These are phyloP conservation scores for Suhomyces sp. DNA, from an alignment of 805 yeast genomes.

Conservation along the genomic window DNA sequence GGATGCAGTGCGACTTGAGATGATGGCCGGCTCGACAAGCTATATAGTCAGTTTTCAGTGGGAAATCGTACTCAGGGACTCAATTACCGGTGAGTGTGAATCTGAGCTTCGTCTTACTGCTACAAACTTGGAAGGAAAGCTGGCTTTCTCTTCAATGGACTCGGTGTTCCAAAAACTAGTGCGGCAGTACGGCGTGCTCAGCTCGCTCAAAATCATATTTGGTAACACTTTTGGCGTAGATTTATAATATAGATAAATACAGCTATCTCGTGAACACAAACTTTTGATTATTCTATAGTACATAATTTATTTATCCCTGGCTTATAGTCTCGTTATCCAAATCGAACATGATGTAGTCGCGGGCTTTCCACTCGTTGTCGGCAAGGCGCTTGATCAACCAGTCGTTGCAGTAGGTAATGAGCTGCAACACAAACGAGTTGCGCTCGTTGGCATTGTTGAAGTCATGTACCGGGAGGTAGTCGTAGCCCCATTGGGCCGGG, in stretches of 20 bases:
- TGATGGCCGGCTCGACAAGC: conserved; percentile 1
- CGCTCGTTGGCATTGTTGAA: conserved; percentile 33
- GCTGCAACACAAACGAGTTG: conserved; percentile 22
- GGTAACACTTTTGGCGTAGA: conserved; percentile 14
- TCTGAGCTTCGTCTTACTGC: conserved; percentile 14
- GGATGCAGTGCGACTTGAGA: conserved; percentile 15
- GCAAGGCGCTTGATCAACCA: conserved; percentile 16
- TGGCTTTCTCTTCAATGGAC: conserved; percentile 11
- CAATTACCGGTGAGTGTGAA: conserved; percentile 23
- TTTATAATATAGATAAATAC: not conserved
- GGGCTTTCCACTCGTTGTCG: conserved; percentile 1
- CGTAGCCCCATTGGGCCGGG: conserved; percentile 15
- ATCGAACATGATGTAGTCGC: conserved; percentile 21
- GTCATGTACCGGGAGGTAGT: conserved; percentile 32
- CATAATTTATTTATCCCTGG: not conserved
- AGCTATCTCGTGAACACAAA: not conserved
- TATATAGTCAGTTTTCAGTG: conserved; percentile 17
- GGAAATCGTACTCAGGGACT: conserved; percentile 22
- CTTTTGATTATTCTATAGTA: not conserved
- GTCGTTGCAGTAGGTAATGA: conserved; percentile 25
- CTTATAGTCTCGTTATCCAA: conserved; percentile 19
- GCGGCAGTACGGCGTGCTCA: conserved; percentile 23
- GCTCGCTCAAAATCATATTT: conserved; percentile 23
- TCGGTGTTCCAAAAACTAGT: conserved; percentile 20
- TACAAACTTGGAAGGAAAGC: conserved; percentile 5